These are phyloP conservation scores for Penicillium samsonianum DNA, from an alignment of 495 filamentous ascomycete species.

Conservation along the genomic window DNA sequence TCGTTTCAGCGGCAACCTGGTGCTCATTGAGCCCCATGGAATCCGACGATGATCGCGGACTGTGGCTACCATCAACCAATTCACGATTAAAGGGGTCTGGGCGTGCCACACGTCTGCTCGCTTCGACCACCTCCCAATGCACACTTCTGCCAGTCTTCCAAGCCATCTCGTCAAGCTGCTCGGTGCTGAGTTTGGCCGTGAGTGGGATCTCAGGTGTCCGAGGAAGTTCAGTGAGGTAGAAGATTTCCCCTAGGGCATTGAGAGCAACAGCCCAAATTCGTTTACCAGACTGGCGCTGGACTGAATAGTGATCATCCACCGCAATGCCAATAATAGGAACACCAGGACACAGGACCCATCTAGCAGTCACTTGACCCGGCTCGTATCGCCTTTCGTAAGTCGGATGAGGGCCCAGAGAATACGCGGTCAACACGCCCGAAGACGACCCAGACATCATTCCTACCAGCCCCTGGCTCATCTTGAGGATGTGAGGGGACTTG, in stretches of 20 bases:
- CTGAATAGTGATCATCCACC: constrained; percentile 78
- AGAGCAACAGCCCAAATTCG: constrained; percentile 84
- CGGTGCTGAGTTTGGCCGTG: constrained; percentile 33
- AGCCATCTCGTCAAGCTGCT: constrained; percentile 61
- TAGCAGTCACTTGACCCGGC: constrained; percentile 76
- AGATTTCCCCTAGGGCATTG: constrained; percentile 91
- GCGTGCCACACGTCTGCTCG: constrained; percentile 67
- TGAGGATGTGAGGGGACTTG: constrained; percentile 70
- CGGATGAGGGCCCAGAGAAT: constrained; percentile 70
- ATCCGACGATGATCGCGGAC: constrained; percentile 67
- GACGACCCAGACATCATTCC: constrained; percentile 86
- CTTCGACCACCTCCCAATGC: constrained; percentile 77
- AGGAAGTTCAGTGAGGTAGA: constrained; percentile 73
- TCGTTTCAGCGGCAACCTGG: constrained; percentile 72
- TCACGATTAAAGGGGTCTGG: constrained; percentile 67
- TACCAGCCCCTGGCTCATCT: constrained; percentile 71
- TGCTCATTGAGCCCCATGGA: constrained; percentile 68
- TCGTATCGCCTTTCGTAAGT: constrained; percentile 64
- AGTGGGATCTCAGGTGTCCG: constrained; percentile 34
- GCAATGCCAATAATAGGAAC: constrained; percentile 86
- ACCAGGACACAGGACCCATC: constrained; percentile 87
- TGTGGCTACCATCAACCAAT: constrained; percentile 65
- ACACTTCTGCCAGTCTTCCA: constrained; percentile 79
- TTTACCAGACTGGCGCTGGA: constrained; percentile 62
- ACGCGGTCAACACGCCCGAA: constrained; percentile 80